Evolutionary conservation across 2,329 filamentous ascomycete species (phyloP).

Genomic region (Paraphaeosphaeria minitans): DNA sequence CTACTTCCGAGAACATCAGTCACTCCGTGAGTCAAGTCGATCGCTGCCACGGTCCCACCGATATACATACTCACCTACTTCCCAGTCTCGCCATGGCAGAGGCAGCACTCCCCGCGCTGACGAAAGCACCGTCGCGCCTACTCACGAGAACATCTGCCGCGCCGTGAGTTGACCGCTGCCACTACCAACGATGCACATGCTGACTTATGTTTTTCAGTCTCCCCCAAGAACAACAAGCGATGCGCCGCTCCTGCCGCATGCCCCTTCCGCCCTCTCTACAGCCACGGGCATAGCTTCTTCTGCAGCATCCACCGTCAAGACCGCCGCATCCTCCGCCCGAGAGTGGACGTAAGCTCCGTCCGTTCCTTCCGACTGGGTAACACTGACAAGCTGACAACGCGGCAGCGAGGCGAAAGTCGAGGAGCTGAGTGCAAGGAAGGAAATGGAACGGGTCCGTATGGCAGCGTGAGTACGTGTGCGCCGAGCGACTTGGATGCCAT

Average conservation of each 20-base stretch:
- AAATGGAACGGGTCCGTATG: slow-evolving; percentile 40
- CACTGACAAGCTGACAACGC: not conserved
- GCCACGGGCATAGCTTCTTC: not conserved
- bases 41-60: not conserved
- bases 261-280: not conserved
- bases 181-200: not conserved
- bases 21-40: not conserved
- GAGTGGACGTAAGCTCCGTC: slow-evolving; percentile 25
- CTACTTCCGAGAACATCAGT: not conserved
- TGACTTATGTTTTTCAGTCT: not conserved
- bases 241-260: not conserved
- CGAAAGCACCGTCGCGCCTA: not conserved
- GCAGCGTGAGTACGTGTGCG: slow-evolving; percentile 37
- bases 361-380: no score
- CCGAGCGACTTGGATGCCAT: slow-evolving; percentile 43
- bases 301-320: slow-evolving; percentile 17
- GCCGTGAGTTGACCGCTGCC: not conserved
- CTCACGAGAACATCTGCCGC: not conserved
- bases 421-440: slow-evolving; percentile 22
- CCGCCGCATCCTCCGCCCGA: slow-evolving; percentile 26
- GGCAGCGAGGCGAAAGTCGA: slow-evolving; percentile 29
- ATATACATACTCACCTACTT: not conserved
- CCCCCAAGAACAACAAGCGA: not conserved
- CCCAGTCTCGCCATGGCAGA: not conserved
- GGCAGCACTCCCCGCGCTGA: not conserved